A percentile compares a stretch with the other conserved stretches of the same genome.
These are phyloP conservation scores for Citrullus colocynthis DNA, from an alignment of 306 rosid genomes.

Conservation along the genomic window DNA sequence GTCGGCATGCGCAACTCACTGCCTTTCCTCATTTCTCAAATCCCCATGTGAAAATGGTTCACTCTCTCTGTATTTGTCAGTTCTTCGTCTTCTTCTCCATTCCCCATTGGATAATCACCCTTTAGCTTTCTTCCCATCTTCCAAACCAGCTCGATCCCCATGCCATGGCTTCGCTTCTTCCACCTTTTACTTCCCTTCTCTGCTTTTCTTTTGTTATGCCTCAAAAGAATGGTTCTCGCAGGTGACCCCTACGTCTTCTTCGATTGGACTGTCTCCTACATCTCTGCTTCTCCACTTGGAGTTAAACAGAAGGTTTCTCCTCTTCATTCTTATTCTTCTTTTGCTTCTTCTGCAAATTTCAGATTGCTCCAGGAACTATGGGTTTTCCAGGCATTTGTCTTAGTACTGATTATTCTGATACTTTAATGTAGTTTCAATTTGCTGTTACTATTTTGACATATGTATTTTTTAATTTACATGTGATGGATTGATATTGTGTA, in stretches of 20 bases:
- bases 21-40: neutral
- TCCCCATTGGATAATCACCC: neutral
- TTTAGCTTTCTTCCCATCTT: neutral
- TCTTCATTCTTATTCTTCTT: neutral
- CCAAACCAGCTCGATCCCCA: neutral
- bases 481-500: neutral
- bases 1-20: neutral
- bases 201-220: slow-evolving; percentile 20
- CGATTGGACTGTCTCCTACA: slow-evolving; percentile 78
- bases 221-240: slow-evolving; percentile 33
- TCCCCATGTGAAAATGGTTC: slow-evolving; percentile 8
- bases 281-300: slow-evolving; percentile 59
- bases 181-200: slow-evolving; percentile 20
- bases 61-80: neutral
- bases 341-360: neutral
- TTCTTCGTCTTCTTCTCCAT: neutral
- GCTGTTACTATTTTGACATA: neutral
- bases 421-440: neutral
- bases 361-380: neutral
- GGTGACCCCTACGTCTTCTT: slow-evolving; percentile 62
- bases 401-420: neutral
- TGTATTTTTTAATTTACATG: neutral
- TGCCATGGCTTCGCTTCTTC: slow-evolving; percentile 18
- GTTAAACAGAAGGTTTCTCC: slow-evolving; percentile 50
- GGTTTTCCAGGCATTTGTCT: neutral